phyloP scores from a whole-genome alignment of 345 rosid genomes.

The Geranium brycei region DNA sequence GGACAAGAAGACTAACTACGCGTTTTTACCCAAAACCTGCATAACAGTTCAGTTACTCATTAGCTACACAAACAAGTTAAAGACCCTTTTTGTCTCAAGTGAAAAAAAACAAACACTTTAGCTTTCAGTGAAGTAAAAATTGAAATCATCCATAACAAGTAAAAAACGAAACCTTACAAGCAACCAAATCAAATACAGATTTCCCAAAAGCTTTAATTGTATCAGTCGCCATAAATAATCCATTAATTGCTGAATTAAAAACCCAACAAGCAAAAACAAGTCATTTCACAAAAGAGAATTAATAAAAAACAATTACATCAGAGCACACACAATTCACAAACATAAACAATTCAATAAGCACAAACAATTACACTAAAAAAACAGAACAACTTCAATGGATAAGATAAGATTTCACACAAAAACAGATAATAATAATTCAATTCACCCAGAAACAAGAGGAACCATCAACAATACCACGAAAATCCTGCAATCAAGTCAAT shows the following conservation, averaged over 20 bases:
- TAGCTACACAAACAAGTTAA: neutral
- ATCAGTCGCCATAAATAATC: no score
- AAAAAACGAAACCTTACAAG: neutral
- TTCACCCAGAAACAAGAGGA: no score
- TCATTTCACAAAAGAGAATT: neutral
- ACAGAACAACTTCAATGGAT: neutral
- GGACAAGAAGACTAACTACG: slow-evolving; percentile 8
- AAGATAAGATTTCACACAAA: neutral
- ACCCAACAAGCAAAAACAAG: neutral
- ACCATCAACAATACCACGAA: neutral
- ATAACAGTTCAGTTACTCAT: slow-evolving; percentile 13
- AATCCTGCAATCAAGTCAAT: neutral
- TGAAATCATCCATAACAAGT: neutral
- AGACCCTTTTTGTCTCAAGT: neutral
- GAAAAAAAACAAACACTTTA: neutral
- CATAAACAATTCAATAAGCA: neutral
- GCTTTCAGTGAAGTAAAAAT: neutral
- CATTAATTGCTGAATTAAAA: no score
- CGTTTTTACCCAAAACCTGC: slow-evolving; percentile 56
- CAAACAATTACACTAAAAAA: no score
- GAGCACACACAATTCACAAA: neutral
- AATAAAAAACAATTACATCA: neutral
- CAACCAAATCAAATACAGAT: neutral
- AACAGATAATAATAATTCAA: neutral
- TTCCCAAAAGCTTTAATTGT: neutral